These are phyloP conservation scores for Scytalidium lignicola DNA, from an alignment of 2,329 filamentous ascomycete species.

Conservation along the genomic window DNA sequence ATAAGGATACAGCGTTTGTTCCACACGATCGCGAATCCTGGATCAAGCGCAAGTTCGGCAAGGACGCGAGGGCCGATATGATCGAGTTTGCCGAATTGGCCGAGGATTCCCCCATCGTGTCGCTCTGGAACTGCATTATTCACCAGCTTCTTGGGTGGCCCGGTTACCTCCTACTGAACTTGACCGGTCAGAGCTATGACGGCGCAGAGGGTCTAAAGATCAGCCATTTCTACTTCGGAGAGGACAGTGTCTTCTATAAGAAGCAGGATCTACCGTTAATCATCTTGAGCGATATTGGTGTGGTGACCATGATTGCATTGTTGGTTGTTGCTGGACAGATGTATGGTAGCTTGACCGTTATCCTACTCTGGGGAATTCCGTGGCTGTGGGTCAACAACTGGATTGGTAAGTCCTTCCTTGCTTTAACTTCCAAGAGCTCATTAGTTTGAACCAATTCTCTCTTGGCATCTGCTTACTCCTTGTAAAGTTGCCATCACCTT, in stretches of 20 bases:
- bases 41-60: slow-evolving; percentile 23
- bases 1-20: slow-evolving; percentile 62
- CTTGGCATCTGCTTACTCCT: slow-evolving; percentile 14
- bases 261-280: slow-evolving; percentile 52
- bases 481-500: slow-evolving; percentile 67
- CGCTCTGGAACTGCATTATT: slow-evolving; percentile 47
- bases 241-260: slow-evolving; percentile 56
- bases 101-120: slow-evolving; percentile 58
- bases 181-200: slow-evolving; percentile 27
- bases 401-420: slow-evolving; percentile 44
- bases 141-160: slow-evolving; percentile 64
- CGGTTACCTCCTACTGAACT: slow-evolving; percentile 57
- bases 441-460: too few relatives aligned
- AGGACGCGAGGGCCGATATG: slow-evolving; percentile 22
- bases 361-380: slow-evolving; percentile 56
- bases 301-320: slow-evolving; percentile 43
- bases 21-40: slow-evolving; percentile 38
- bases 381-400: slow-evolving; percentile 69
- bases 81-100: slow-evolving; percentile 46
- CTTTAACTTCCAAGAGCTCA: slow-evolving; percentile 3
- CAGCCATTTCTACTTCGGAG: slow-evolving; percentile 51
- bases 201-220: slow-evolving; percentile 24
- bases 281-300: slow-evolving; percentile 54
- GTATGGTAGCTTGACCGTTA: slow-evolving; percentile 51
- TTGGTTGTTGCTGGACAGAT: slow-evolving; percentile 48